These are phyloP conservation scores for Fusarium sp. DNA, from an alignment of 2,329 filamentous ascomycete species.

Conservation along the genomic window DNA sequence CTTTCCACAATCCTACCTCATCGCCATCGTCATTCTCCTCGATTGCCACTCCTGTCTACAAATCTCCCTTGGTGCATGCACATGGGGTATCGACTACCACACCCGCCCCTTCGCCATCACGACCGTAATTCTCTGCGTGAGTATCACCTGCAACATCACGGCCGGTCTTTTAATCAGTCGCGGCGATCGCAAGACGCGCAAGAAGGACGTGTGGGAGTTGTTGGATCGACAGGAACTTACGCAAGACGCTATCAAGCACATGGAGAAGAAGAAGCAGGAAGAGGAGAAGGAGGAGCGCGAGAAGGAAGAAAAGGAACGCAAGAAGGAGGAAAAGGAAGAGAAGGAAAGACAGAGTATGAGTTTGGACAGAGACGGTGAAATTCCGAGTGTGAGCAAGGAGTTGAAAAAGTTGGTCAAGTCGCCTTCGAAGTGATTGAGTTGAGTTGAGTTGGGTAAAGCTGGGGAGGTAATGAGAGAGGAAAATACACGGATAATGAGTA, in stretches of 20 bases:
- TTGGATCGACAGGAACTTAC: constrained; percentile 83
- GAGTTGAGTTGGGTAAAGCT: neutral
- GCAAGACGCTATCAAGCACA: constrained; percentile 62
- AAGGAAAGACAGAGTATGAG: neutral
- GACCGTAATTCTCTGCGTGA: constrained; percentile 82
- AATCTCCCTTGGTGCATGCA: constrained; percentile 80
- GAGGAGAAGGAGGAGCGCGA: constrained; percentile 35
- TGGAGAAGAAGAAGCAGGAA: constrained; percentile 56
- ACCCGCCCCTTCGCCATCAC: constrained; percentile 77
- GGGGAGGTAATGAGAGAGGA: constrained; percentile 1
- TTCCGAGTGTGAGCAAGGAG: constrained; percentile 24
- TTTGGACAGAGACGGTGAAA: constrained; percentile 24
- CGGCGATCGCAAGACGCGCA: constrained; percentile 80
- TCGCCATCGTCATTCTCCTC: constrained; percentile 81
- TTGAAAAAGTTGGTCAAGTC: constrained; percentile 28
- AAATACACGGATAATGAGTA: constrained; percentile 26
- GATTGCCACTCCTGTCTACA: constrained; percentile 85
- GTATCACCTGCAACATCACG: constrained; percentile 80
- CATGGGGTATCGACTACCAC: constrained; percentile 81
- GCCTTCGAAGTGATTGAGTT: neutral
- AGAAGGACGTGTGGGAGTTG: constrained; percentile 85
- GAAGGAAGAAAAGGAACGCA: neutral
- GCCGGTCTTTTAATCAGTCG: constrained; percentile 81
- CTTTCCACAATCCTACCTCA: constrained; percentile 78
- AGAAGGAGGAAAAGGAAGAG: neutral